Evolutionary conservation across 2,329 filamentous ascomycete species (phyloP).

Genomic region (Aquanectria penicillioides): DNA sequence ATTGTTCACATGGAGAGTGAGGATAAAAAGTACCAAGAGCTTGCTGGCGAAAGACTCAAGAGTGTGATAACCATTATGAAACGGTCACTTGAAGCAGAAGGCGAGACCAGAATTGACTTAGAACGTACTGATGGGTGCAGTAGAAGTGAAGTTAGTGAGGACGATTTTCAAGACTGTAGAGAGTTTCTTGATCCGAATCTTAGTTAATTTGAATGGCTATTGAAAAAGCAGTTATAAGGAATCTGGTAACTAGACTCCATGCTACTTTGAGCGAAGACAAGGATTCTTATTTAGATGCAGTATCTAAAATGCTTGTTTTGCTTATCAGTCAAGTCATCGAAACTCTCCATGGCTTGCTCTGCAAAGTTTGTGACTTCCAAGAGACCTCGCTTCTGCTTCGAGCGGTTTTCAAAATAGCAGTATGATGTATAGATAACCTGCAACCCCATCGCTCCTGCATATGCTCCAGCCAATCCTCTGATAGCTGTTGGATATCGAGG

Average conservation of each 20-base stretch:
- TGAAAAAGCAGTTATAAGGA: too few relatives aligned
- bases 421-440: background rate
- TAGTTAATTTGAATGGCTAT: too few relatives aligned
- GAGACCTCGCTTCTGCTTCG: background rate
- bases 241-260: too few relatives aligned
- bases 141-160: too few relatives aligned
- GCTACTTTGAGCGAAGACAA: too few relatives aligned
- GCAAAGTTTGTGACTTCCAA: background rate
- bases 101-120: too few relatives aligned
- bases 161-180: too few relatives aligned
- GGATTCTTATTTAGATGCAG: background rate
- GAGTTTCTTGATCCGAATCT: too few relatives aligned
- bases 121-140: too few relatives aligned
- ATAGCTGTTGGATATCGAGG: background rate
- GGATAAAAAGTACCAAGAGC: background rate
- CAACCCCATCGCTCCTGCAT: background rate
- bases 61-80: too few relatives aligned
- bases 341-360: background rate
- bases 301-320: conserved; percentile 4
- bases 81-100: too few relatives aligned
- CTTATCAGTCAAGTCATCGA: background rate
- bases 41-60: background rate
- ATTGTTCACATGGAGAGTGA: background rate
- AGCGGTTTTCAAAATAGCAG: background rate
- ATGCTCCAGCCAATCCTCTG: background rate